These are phyloP conservation scores for Phytophthora citricola DNA, from an alignment of 352 stramenopile species.

Conservation along the genomic window DNA sequence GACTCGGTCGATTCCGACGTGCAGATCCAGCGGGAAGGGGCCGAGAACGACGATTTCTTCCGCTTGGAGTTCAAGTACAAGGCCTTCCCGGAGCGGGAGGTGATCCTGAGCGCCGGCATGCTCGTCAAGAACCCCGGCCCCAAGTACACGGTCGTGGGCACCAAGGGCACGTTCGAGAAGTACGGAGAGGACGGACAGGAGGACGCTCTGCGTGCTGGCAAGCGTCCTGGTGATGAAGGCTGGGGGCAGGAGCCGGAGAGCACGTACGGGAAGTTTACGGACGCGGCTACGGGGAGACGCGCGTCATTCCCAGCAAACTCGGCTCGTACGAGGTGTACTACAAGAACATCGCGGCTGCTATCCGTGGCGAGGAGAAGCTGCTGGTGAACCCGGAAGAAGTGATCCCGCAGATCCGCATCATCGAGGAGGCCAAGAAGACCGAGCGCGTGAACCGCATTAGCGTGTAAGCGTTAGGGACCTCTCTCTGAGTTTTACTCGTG, in stretches of 20 bases:
- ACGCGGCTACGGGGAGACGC: conserved; percentile 22
- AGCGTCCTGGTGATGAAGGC: conserved; percentile 50
- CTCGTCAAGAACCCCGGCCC: conserved; percentile 62
- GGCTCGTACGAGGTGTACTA: conserved; percentile 77
- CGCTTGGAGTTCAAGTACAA: conserved; percentile 70
- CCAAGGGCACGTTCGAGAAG: conserved; percentile 64
- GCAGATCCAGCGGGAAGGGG: conserved; percentile 75
- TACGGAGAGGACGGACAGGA: conserved; percentile 75
- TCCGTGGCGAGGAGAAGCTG: conserved; percentile 48
- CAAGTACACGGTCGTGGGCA: conserved; percentile 74
- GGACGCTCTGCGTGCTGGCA: conserved; percentile 58
- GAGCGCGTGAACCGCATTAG: conserved; percentile 50
- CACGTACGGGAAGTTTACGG: conserved; percentile 53
- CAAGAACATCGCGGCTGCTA: conserved; percentile 73
- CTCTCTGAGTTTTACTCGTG: background rate
- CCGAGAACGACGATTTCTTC: conserved; percentile 80
- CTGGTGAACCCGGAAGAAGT: conserved; percentile 62
- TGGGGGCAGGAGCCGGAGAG: conserved; percentile 64
- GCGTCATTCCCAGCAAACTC: conserved; percentile 45
- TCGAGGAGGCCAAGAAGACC: conserved; percentile 72
- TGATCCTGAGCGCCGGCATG: conserved; percentile 75
- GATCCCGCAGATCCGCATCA: conserved; percentile 73
- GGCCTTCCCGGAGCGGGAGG: conserved; percentile 46
- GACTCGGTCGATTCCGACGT: conserved; percentile 61
- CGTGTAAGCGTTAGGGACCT: conserved; percentile 2